These are phyloP conservation scores for Trichoderma cornu-damae DNA, from an alignment of 2,329 filamentous ascomycete genomes.

Conservation along the genomic window DNA sequence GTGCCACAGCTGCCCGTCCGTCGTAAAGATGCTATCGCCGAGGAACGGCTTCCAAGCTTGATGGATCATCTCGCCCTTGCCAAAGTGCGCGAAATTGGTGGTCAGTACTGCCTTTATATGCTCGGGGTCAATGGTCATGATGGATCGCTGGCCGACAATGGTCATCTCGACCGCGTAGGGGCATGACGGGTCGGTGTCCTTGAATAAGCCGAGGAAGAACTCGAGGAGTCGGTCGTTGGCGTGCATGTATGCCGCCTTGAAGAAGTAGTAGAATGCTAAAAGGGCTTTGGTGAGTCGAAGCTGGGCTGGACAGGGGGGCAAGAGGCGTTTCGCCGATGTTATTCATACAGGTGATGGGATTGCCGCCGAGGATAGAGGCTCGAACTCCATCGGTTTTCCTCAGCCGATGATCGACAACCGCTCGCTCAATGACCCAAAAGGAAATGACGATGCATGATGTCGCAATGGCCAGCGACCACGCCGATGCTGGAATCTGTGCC, in stretches of 20 bases:
- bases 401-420: background rate
- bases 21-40: slow-evolving; percentile 71
- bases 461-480: background rate
- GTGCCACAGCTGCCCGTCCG: slow-evolving; percentile 75
- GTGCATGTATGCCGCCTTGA: slow-evolving; percentile 26
- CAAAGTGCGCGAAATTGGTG: slow-evolving; percentile 77
- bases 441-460: background rate
- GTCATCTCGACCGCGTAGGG: slow-evolving; percentile 45
- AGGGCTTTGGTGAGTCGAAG: no score
- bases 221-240: slow-evolving; percentile 21
- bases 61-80: slow-evolving; percentile 74
- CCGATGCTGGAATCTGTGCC: background rate
- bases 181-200: background rate
- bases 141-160: slow-evolving; percentile 51
- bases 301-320: no score
- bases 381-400: slow-evolving; percentile 9
- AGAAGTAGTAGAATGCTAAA: slow-evolving; percentile 10
- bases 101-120: slow-evolving; percentile 91
- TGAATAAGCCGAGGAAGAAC: slow-evolving; percentile 18
- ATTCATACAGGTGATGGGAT: slow-evolving; percentile 4
- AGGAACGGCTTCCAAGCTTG: slow-evolving; percentile 70
- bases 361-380: slow-evolving; percentile 3
- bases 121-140: slow-evolving; percentile 77
- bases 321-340: no score
- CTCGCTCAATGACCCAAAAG: background rate